phyloP scores from a whole-genome alignment of 2,329 filamentous ascomycete species.

The Aspergillus terreus region DNA sequence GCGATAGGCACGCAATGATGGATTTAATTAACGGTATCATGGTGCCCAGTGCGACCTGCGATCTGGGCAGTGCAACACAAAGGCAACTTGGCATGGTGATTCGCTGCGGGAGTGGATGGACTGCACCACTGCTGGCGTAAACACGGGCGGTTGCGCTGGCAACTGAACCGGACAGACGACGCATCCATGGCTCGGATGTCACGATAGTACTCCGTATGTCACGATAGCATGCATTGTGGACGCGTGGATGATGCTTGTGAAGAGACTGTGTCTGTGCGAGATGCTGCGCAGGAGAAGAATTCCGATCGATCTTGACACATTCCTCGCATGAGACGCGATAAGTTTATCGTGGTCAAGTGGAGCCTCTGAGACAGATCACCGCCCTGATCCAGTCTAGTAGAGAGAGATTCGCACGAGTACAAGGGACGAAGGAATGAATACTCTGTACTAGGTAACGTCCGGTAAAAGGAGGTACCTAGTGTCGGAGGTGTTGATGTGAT shows the following conservation, averaged over 20 bases:
- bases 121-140: conserved; percentile 7
- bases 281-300: background rate
- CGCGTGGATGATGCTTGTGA: background rate
- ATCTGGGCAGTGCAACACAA: conserved; percentile 7
- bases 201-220: no score
- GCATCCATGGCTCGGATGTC: background rate
- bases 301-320: background rate
- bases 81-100: conserved; percentile 1
- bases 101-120: conserved; percentile 13
- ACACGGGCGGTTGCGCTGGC: conserved; percentile 21
- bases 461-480: no score
- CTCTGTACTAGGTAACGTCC: no score
- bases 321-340: background rate
- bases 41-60: conserved; percentile 1
- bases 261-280: background rate
- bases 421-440: no score
- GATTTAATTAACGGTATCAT: conserved; percentile 7
- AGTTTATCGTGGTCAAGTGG: background rate
- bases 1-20: background rate
- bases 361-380: background rate
- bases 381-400: background rate
- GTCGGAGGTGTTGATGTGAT: no score
- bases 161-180: conserved; percentile 8
- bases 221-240: background rate
- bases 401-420: background rate